These are phyloP conservation scores for Dalbergia cochinchinensis DNA, from an alignment of 306 rosid genomes.

Conservation along the genomic window DNA sequence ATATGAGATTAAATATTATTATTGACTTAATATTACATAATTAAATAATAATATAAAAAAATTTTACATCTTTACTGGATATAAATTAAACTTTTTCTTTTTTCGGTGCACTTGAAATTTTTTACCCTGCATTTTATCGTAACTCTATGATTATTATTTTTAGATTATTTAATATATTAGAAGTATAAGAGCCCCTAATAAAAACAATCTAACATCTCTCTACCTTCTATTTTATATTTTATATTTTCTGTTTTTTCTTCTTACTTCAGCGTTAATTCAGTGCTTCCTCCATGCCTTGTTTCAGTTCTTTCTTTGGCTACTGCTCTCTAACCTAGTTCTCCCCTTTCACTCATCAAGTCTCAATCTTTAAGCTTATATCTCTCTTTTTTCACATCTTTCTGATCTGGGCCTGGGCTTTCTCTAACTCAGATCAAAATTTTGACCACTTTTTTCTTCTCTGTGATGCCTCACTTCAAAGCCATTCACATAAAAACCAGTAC, in stretches of 20 bases:
- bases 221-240: slow-evolving; percentile 28
- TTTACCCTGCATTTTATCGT: neutral
- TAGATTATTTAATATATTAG: neutral
- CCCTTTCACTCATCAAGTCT: slow-evolving; percentile 47
- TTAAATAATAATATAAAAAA: too few species aligned
- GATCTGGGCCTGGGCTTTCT: slow-evolving; percentile 54
- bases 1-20: too few species aligned
- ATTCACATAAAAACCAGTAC: slow-evolving; percentile 37
- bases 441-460: slow-evolving; percentile 39
- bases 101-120: too few species aligned
- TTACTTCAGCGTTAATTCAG: slow-evolving; percentile 45
- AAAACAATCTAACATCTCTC: neutral
- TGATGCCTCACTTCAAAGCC: slow-evolving; percentile 42
- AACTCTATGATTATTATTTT: neutral
- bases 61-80: too few species aligned
- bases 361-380: slow-evolving; percentile 45
- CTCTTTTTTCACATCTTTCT: slow-evolving; percentile 45
- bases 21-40: too few species aligned
- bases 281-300: slow-evolving; percentile 30
- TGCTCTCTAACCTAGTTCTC: slow-evolving; percentile 51
- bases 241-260: slow-evolving; percentile 26
- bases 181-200: too few species aligned
- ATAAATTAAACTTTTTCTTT: too few species aligned
- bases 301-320: slow-evolving; percentile 40
- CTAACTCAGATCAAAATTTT: slow-evolving; percentile 48